Evolutionary conservation across 2,329 filamentous ascomycete species (phyloP), one percentile per base, ranked within the genome.

Genomic region (Dactylellina haptotyla): DNA sequence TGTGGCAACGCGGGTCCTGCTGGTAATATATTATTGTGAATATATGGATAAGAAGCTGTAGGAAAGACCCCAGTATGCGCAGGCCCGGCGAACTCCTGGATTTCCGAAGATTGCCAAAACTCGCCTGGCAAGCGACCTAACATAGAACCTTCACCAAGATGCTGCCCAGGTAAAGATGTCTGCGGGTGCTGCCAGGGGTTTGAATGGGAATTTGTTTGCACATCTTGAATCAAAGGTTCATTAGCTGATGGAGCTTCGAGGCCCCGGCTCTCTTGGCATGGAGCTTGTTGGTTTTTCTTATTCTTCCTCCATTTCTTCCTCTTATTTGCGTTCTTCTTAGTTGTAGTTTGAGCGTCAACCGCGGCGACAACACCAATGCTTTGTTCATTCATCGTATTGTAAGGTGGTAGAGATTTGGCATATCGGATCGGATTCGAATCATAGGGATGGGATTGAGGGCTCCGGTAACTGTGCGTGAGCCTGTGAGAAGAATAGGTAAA

Each of bases 331-430:
- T n/a, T n/a, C n/a, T n/a, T n/a, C n/a, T n/a, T n/a, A n/a, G n/a
- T n/a, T n/a, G n/a, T n/a, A n/a, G n/a, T n/a, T n/a, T n/a, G n/a
- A n/a, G n/a, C n/a, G n/a, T n/a, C n/a, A n/a, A n/a, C n/a, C n/a
- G n/a, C n/a, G 16, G 14, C 41, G 26, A 32, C 16, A 32, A 18
- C 18, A 26, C 9, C 34, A 37, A 26, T 34, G 8, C 9, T 41
- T 9, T 20, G 45, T 37, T 59, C 45, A 43, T 65, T 65, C 59
- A 72, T 65, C 59, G 67, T 64, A 72, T 51, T 18, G 67, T 64
- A 46, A 39, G 54, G 30, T 72, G 67, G 59, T 72, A 65, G 34
- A 72, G 45, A 37, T 54, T 59, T 32, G 37, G 45, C 9, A 53
- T 59, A 43, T 63, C 59, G 32, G 48, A 37, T 39, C 18, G 51